Evolutionary conservation across 148 eudicot genomes (phyloP).

Genomic region (Heliosperma pusillum): DNA sequence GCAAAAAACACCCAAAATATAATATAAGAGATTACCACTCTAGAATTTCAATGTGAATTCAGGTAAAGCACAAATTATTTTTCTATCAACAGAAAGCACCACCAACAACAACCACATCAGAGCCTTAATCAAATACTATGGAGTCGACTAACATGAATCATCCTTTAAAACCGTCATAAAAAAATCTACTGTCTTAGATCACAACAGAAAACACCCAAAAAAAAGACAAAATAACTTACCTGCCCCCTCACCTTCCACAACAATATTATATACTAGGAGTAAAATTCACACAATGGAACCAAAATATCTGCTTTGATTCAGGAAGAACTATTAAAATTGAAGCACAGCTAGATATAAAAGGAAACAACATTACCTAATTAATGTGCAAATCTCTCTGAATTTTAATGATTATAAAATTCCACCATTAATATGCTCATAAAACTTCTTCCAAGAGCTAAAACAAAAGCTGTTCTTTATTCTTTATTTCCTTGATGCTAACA

Average conservation of each 20-base stretch:
- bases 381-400: slow-evolving; percentile 26
- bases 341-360: not conserved
- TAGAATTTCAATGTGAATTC: not conserved
- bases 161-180: not conserved
- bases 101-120: too few species aligned
- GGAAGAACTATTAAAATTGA: not conserved
- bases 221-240: not conserved
- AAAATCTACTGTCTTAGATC: not conserved
- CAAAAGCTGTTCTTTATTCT: slow-evolving; percentile 26
- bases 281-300: not conserved
- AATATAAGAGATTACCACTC: too few species aligned
- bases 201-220: too few species aligned
- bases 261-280: not conserved
- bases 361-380: slow-evolving; percentile 32
- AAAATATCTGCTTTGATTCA: slow-evolving; percentile 3
- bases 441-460: slow-evolving; percentile 32
- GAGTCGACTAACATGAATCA: too few species aligned
- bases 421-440: slow-evolving; percentile 13
- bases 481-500: slow-evolving; percentile 30
- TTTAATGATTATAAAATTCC: slow-evolving; percentile 13
- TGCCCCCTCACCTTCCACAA: not conserved
- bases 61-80: not conserved
- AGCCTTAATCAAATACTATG: too few species aligned
- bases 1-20: too few species aligned
- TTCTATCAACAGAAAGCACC: not conserved